Conservation (phyloP, 2,329 filamentous ascomycete genomes). For the Aspergillus aculeatus region DNA sequence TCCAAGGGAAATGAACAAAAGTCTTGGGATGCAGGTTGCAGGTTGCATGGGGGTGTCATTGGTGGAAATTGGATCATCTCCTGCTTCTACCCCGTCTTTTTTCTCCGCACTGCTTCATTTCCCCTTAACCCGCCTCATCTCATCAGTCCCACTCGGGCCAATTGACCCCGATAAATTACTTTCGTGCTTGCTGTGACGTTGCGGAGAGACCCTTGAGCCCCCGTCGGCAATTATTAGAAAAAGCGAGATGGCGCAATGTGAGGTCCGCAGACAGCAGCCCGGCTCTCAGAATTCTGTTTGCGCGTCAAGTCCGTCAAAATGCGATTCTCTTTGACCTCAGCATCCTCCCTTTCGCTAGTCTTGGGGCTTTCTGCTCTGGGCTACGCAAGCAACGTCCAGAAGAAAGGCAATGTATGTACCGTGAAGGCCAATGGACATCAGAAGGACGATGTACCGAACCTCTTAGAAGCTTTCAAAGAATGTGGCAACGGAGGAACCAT, state of each 20-base stretch:
- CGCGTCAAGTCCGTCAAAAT: background rate
- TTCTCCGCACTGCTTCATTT: background rate
- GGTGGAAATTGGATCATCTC: constrained; percentile 13
- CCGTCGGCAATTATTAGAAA: background rate
- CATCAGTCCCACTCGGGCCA: background rate
- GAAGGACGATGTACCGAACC: constrained; percentile 43
- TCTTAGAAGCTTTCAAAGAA: constrained; percentile 41
- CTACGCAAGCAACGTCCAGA: constrained; percentile 3
- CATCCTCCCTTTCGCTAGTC: background rate
- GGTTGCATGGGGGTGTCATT: constrained; percentile 12
- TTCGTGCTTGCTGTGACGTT: background rate
- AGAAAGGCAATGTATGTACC: constrained; percentile 34
- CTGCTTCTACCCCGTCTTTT: background rate
- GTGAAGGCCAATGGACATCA: constrained; percentile 41
- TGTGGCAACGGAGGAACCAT: constrained; percentile 47
- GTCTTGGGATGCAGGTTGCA: background rate
- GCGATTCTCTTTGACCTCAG: background rate
- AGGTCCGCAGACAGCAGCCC: background rate
- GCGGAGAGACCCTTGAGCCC: background rate
- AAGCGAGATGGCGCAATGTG: background rate
- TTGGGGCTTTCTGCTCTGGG: constrained; percentile 7
- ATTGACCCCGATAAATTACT: background rate
- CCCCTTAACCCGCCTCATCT: background rate
- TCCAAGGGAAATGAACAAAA: background rate
- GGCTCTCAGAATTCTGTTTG: background rate